Conservation (phyloP, 2,329 filamentous ascomycete species). For the Pyrenophora seminiperda region DNA sequence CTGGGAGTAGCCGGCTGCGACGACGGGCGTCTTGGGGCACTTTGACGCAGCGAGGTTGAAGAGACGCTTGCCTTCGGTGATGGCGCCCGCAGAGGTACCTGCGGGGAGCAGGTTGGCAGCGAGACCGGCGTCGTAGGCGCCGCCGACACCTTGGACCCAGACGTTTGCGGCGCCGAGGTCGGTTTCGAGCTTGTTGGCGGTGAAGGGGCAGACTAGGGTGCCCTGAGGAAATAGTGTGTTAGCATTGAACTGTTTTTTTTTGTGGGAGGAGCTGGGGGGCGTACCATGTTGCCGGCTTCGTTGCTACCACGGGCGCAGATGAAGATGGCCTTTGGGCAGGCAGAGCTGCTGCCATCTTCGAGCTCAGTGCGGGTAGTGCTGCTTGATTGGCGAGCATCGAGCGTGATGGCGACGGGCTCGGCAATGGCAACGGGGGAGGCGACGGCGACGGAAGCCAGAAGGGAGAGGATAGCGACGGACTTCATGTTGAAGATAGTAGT, state of each 20-base stretch:
- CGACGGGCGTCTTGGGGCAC: constrained; percentile 46
- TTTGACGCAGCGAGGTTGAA: constrained; percentile 43
- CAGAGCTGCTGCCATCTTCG: constrained; percentile 15
- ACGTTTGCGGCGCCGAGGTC: constrained; percentile 17
- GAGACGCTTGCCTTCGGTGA: constrained; percentile 38
- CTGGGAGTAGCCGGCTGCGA: constrained; percentile 49
- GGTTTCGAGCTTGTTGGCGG: constrained; percentile 18
- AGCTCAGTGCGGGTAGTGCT: constrained; percentile 19
- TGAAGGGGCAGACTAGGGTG: constrained; percentile 8
- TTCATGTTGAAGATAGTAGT: constrained; percentile 5
- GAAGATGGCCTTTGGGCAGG: constrained; percentile 27
- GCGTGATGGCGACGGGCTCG: not conserved
- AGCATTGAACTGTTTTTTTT: not conserved
- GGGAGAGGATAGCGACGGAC: constrained; percentile 4
- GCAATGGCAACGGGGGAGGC: constrained; percentile 3
- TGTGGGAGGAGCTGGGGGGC: not conserved
- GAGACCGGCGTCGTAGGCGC: constrained; percentile 41
- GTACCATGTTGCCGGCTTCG: constrained; percentile 30
- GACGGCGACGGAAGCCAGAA: constrained; percentile 2
- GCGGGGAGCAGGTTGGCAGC: constrained; percentile 37
- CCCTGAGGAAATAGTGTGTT: not conserved
- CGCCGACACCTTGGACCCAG: constrained; percentile 37
- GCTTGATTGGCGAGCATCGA: constrained; percentile 12
- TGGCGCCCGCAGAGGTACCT: constrained; percentile 39
- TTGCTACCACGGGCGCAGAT: constrained; percentile 26